Base-by-base conservation (phyloP, 2,329 filamentous ascomycete genomes). In the Atkinsonella hypoxylon region DNA sequence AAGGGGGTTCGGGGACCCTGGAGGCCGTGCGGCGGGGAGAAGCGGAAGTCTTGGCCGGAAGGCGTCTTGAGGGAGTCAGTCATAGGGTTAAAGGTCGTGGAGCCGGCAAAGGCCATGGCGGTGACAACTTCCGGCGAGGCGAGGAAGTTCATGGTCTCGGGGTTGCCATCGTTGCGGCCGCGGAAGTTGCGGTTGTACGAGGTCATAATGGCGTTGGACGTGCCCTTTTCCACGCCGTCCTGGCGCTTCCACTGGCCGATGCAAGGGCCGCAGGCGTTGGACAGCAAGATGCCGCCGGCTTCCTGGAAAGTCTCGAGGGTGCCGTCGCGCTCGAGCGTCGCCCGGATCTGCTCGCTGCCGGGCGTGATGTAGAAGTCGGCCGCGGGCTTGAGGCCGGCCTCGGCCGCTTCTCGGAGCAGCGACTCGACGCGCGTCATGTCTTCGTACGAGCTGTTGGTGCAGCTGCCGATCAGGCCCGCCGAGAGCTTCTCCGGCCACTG, bases 161-260 rank as follows among this genome's bases (percentile, higher is more conserved):
- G 83, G 73, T 98, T 98, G 55, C 93, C 93, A 64, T 98, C 93
- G 67, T 98, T 98, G 57, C 93, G 87, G 54, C 89, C 91, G 47
- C 87, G 87, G 76, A 98, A 98, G 72, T 98, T 98, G 54, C 93
- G 87, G 77, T 98, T 98, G 75, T 96, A 98, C 1, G 90, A 96
- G 10, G 89, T 91, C 62, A 98, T 81, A 61, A 98, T 97, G 55
- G 93, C 93, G 64, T 98, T 98, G 49, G 81, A 75, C 52, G 90
- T 87, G 55, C 89, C 90, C 72, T 95, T 95, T 53, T 72, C 67
- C 17, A 94, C 79, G 20, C 83, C 86, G 63, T 97, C 93, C 17
- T 87, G 91, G 52, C 93, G 84, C 64, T 87, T 87, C 93, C 93
- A 98, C 70, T 95, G 89, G 1, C 91, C 90, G 58, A 95, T 94